phyloP scores from a whole-genome alignment of 768 basidiomycete genomes.

The Chalciporus sphaerocephalus region DNA sequence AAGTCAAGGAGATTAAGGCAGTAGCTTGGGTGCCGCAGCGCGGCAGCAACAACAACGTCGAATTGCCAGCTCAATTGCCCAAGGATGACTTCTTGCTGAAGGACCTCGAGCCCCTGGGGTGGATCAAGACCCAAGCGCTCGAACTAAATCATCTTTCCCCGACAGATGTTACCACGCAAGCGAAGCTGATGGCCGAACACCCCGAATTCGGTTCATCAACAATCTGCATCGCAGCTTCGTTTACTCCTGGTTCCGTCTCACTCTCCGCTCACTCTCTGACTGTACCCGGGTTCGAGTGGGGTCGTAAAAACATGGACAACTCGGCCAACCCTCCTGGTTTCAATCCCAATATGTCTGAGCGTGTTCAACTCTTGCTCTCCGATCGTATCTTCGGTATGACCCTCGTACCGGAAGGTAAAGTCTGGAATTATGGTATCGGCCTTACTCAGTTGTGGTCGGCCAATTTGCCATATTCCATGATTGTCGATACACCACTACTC shows the following conservation, averaged over 20 bases:
- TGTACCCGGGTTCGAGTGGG: conserved; percentile 96
- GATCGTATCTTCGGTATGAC: conserved; percentile 97
- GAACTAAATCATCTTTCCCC: conserved; percentile 92
- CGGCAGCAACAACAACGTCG: conserved; percentile 91
- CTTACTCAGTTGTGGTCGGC: conserved; percentile 89
- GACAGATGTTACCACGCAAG: conserved; percentile 89
- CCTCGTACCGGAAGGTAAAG: conserved; percentile 85
- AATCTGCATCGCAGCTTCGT: conserved; percentile 90
- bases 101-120: conserved; percentile 91
- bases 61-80: conserved; percentile 84
- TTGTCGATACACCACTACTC: conserved; percentile 84
- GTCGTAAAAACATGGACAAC: conserved; percentile 86
- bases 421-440: conserved; percentile 97
- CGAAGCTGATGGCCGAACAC: conserved; percentile 95
- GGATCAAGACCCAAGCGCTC: conserved; percentile 94
- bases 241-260: conserved; percentile 97
- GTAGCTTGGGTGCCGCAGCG: conserved; percentile 97
- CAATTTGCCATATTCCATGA: conserved; percentile 75
- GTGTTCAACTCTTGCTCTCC: conserved; percentile 87
- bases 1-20: conserved; percentile 98
- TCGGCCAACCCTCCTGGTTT: conserved; percentile 86
- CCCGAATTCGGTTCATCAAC: conserved; percentile 92
- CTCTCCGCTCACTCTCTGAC: conserved; percentile 88
- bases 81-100: conserved; percentile 93
- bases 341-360: conserved; percentile 98